Base-by-base conservation (phyloP, 352 stramenopile species). In the Phytophthora agathidicida region DNA sequence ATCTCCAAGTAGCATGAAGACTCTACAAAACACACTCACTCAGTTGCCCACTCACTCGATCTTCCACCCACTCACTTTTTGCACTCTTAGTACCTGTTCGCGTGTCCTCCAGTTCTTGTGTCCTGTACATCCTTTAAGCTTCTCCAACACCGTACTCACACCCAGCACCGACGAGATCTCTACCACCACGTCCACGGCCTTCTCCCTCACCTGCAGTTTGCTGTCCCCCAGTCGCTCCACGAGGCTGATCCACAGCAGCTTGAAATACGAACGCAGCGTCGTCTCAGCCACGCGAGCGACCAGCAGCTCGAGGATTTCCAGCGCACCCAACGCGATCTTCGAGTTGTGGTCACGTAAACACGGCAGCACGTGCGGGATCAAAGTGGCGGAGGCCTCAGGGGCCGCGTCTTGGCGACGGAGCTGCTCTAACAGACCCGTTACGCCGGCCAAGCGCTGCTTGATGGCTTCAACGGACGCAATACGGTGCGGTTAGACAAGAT, bases 51-150 rank as follows among this genome's bases (percentile, higher is more conserved):
- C 14, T 24, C 39, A 60, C 23, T 8, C 56, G 23, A n/a, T n/a
- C n/a, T n/a, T n/a, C 10, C 38, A 47, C 13, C 6, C n/a, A 16
- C 17, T 37, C 19, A 10, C 39, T 27, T 5, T 43, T n/a, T 32
- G 10, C 5, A n/a, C n/a, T n/a, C 10, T 22, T 11, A 44, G 23
- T 60, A 94, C 85, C 76, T 93, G 86, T 35, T 94, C 84, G 24
- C 86, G 68, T 5, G 79, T 89, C 17, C 86, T 75, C 86, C 86
- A 95, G 56, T 95, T 95, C 71, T 94, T 93, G 68, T 95, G 86
- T 17, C 32, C 36, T 30, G 69, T 66, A 24, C 60, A 72, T 1
- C 2, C 38, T 46, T 80, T 68, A 5, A 91, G 62, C 26, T 69
- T 77, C 10, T 95, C 83, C 20, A 93, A 60, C 35, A 91, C 65